A percentile compares a stretch with the other conserved stretches of the same genome.
Conservation (phyloP, 805 yeast species). For the Dipodascopsis uninucleata region DNA sequence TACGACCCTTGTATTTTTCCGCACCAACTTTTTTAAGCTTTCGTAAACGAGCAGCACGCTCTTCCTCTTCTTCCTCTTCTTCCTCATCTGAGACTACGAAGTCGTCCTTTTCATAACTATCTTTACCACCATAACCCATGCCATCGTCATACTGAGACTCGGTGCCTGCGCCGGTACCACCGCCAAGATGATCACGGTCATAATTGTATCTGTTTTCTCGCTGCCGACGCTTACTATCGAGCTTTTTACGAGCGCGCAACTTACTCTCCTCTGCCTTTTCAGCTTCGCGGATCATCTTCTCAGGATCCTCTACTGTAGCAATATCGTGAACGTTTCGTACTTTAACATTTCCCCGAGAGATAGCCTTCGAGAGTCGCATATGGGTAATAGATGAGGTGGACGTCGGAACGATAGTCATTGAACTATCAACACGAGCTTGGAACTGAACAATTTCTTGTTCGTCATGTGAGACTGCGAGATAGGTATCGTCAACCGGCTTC, state of each 20-base stretch:
- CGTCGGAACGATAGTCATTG: constrained; percentile 78
- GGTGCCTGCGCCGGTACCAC: constrained; percentile 4
- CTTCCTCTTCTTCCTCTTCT: constrained; percentile 36
- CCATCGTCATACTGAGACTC: constrained; percentile 25
- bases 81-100: constrained; percentile 35
- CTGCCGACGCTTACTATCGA: constrained; percentile 33
- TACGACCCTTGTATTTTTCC: constrained; percentile 29
- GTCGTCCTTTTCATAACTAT: constrained; percentile 39
- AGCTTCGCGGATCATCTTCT: constrained; percentile 42
- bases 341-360: constrained; percentile 36
- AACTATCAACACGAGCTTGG: constrained; percentile 58
- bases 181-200: constrained; percentile 12
- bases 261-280: constrained; percentile 40
- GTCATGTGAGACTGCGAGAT: constrained; percentile 67
- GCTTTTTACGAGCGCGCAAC: constrained; percentile 41
- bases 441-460: constrained; percentile 68
- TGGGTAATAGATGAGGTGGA: constrained; percentile 86
- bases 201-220: constrained; percentile 9
- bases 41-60: constrained; percentile 33
- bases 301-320: constrained; percentile 45
- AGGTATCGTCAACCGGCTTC: constrained; percentile 64
- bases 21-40: constrained; percentile 35
- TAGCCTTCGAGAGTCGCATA: constrained; percentile 56
- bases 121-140: constrained; percentile 30
- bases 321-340: constrained; percentile 37